phyloP scores from a whole-genome alignment of 768 basidiomycete genomes.

The Boletus subcaerulescens region DNA sequence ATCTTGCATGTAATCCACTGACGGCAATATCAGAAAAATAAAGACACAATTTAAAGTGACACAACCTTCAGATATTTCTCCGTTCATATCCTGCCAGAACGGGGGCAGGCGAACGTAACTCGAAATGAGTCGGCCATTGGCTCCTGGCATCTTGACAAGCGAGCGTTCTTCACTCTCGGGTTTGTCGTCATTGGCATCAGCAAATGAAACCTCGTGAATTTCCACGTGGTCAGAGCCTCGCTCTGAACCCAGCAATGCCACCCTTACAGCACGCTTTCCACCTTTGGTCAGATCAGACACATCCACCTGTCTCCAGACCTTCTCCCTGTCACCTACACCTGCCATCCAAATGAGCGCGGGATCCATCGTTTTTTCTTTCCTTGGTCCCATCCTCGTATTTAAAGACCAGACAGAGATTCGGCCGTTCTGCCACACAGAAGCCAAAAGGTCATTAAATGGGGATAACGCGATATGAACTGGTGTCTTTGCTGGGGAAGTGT shows the following conservation, averaged over 20 bases:
- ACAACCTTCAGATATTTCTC: slow-evolving; percentile 48
- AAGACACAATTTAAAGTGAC: not conserved
- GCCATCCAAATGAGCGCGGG: slow-evolving; percentile 42
- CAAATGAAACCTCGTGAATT: slow-evolving; percentile 20
- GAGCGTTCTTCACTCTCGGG: slow-evolving; percentile 5
- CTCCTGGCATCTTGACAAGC: slow-evolving; percentile 28
- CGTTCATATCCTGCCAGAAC: slow-evolving; percentile 45
- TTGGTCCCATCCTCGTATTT: slow-evolving; percentile 56
- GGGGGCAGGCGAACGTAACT: slow-evolving; percentile 13
- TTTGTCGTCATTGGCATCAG: not conserved
- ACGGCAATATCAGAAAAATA: slow-evolving; percentile 3
- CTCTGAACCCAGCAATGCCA: slow-evolving; percentile 43
- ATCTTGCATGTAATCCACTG: slow-evolving; percentile 22
- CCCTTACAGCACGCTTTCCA: slow-evolving; percentile 6
- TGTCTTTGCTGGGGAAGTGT: slow-evolving; percentile 14
- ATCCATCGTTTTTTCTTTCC: slow-evolving; percentile 56
- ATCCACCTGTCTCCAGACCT: slow-evolving; percentile 30
- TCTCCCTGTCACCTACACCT: slow-evolving; percentile 10
- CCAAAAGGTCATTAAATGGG: slow-evolving; percentile 51
- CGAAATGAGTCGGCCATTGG: slow-evolving; percentile 49
- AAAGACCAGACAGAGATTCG: slow-evolving; percentile 68
- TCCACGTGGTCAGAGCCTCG: slow-evolving; percentile 34
- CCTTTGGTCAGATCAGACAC: slow-evolving; percentile 10
- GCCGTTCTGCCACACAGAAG: slow-evolving; percentile 69
- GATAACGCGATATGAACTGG: slow-evolving; percentile 73